These are phyloP conservation scores for Tulasnella sp. DNA, from an alignment of 768 basidiomycete species.

Conservation along the genomic window DNA sequence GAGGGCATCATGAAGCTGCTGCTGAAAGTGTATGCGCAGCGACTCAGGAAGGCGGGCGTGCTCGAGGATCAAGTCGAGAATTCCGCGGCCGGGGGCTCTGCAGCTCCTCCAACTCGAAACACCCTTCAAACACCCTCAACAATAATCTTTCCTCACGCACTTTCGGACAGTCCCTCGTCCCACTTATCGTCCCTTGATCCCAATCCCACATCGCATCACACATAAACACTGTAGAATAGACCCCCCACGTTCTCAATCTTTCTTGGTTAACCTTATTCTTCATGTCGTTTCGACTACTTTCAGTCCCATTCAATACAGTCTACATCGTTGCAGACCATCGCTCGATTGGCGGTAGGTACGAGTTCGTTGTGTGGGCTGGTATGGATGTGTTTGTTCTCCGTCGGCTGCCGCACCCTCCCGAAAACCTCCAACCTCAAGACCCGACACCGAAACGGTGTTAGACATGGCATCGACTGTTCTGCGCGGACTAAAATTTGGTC, in stretches of 20 bases:
- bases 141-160: not conserved
- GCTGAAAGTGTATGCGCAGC: conserved; percentile 45
- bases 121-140: not conserved
- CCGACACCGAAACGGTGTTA: not conserved
- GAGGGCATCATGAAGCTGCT: conserved; percentile 78
- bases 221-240: not conserved
- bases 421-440: not conserved
- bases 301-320: not conserved
- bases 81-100: not conserved
- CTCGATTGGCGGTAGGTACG: not conserved
- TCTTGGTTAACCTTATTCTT: not conserved
- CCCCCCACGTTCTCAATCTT: not conserved
- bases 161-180: not conserved
- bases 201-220: not conserved
- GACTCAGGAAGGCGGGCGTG: not conserved
- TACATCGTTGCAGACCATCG: not conserved
- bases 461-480: not conserved
- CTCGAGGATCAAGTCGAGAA: not conserved
- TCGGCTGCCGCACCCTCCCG: not conserved
- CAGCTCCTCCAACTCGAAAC: not conserved
- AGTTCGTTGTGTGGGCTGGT: not conserved
- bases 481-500: not conserved
- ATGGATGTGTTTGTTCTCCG: not conserved
- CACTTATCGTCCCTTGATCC: not conserved
- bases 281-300: not conserved